phyloP scores from a whole-genome alignment of 2,329 filamentous ascomycete species.

The Stagonosporopsis rhizophila region DNA sequence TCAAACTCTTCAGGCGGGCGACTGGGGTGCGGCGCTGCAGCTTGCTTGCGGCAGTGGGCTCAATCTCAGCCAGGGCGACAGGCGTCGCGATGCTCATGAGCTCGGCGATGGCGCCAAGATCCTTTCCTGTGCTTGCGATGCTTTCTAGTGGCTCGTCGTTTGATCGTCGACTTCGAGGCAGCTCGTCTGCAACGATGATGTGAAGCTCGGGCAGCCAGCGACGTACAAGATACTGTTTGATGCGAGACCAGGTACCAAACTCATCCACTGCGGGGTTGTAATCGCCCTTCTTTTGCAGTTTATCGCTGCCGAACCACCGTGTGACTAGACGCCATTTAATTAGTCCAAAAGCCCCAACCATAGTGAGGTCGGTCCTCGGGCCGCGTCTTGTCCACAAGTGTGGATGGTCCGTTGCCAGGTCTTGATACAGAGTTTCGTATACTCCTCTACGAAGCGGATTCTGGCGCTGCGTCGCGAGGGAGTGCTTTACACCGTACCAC shows the following conservation, averaged over 20 bases:
- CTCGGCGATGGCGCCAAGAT: slow-evolving; percentile 43
- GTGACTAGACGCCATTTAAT: slow-evolving; percentile 59
- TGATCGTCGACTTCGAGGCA: not conserved
- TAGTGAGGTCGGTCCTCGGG: slow-evolving; percentile 52
- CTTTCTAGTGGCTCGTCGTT: slow-evolving; percentile 6
- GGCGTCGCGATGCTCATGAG: slow-evolving; percentile 46
- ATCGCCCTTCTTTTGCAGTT: slow-evolving; percentile 46
- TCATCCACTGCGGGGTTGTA: slow-evolving; percentile 47
- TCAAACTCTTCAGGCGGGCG: slow-evolving; percentile 40
- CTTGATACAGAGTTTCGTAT: slow-evolving; percentile 59
- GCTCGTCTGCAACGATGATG: slow-evolving; percentile 21
- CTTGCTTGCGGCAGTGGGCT: slow-evolving; percentile 44
- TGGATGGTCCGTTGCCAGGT: slow-evolving; percentile 56
- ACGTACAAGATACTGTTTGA: slow-evolving; percentile 50
- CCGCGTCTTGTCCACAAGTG: slow-evolving; percentile 58
- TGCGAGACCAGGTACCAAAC: slow-evolving; percentile 48
- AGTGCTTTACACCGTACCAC: slow-evolving; percentile 59
- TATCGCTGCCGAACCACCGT: slow-evolving; percentile 55
- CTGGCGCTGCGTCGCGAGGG: slow-evolving; percentile 51
- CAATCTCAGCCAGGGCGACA: slow-evolving; percentile 46
- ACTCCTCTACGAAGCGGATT: slow-evolving; percentile 57
- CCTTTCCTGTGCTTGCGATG: slow-evolving; percentile 20
- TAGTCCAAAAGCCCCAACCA: slow-evolving; percentile 45
- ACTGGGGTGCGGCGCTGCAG: slow-evolving; percentile 29
- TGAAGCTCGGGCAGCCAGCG: slow-evolving; percentile 52